Evolutionary conservation across 768 basidiomycete species (phyloP).

Genomic region (Leccinum rimulosum): DNA sequence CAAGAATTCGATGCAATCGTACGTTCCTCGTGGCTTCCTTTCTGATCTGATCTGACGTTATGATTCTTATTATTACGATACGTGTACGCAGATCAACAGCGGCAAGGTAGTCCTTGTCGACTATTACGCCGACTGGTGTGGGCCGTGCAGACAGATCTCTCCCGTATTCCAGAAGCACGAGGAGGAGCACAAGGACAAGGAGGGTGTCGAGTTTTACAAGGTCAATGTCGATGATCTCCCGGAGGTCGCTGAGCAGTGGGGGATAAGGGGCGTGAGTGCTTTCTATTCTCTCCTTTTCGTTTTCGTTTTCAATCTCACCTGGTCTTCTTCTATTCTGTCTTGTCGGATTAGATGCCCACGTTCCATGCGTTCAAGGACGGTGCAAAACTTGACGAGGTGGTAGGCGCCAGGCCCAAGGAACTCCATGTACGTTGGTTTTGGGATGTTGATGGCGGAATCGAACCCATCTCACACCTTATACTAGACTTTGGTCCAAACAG

Average conservation of each 20-base stretch:
- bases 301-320: no score
- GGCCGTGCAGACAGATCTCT: slow-evolving; percentile 15
- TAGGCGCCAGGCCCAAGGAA: background rate
- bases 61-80: background rate
- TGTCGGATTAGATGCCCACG: slow-evolving; percentile 19
- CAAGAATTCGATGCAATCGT: slow-evolving; percentile 5
- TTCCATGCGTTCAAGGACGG: slow-evolving; percentile 11
- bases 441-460: background rate
- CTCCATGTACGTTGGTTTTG: slow-evolving; percentile 6
- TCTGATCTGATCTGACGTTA: background rate
- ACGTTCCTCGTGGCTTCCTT: background rate
- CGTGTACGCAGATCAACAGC: background rate
- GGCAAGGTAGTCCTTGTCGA: slow-evolving; percentile 16
- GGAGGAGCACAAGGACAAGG: background rate
- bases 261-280: slow-evolving; percentile 51
- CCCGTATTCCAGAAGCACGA: slow-evolving; percentile 13
- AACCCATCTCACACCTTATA: background rate
- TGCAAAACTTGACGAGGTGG: background rate
- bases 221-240: slow-evolving; percentile 61
- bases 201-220: slow-evolving; percentile 60
- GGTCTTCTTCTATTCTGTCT: background rate
- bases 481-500: background rate
- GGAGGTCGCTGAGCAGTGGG: slow-evolving; percentile 48
- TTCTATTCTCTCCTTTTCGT: background rate
- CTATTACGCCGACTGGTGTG: slow-evolving; percentile 23